Evolutionary conservation across 768 basidiomycete species (phyloP), one percentile per base, ranked within the genome.

Genomic region (Trametopsis cervina): DNA sequence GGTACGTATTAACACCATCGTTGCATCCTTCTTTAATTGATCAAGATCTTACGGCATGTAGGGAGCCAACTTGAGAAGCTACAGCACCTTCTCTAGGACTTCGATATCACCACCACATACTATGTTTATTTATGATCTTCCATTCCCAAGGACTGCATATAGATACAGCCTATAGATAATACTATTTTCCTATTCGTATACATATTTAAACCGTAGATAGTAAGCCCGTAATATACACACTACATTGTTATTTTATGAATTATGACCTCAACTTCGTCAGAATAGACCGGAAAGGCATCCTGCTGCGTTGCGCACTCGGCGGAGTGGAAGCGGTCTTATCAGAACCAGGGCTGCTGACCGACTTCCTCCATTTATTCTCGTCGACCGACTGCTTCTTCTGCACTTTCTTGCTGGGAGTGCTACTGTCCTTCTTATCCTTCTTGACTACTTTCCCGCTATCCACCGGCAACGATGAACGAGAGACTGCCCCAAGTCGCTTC

Each of bases 281-380:
- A n/a, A 62, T 58, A 36, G 40, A 56, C 10, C 55, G 49, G 41
- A 62, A 50, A 15, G 59, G 57, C 26, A 56, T 54, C 42, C 55
- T 56, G 52, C 58, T 59, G 41, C 44, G 29, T 57, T 24, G 44
- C 12, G 38, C 42, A 20, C 46, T 42, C 17, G 15, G 15, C 6
- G 44, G 17, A 44, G 35, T 46, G 44, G 42, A 25, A 12, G 11
- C 23, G 12, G 13, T 9, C 18, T 27, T 45, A 36, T 38, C 40
- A 21, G 38, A 33, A 26, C 36, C 40, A 33, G 29, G 29, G 15
- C 29, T 33, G 15, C 9, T 7, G 46, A 46, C 38, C 26, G 33
- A 47, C 39, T 23, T 26, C 23, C 42, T 18, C 26, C 22, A 41
- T 20, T n/a, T 42, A 11, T 46, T 42, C 35, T 54, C 47, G 40